Percentiles rank a stretch among this genome's conserved stretches.
Conservation (phyloP, 2,329 filamentous ascomycete species). For the Raffaelea albimanens region DNA sequence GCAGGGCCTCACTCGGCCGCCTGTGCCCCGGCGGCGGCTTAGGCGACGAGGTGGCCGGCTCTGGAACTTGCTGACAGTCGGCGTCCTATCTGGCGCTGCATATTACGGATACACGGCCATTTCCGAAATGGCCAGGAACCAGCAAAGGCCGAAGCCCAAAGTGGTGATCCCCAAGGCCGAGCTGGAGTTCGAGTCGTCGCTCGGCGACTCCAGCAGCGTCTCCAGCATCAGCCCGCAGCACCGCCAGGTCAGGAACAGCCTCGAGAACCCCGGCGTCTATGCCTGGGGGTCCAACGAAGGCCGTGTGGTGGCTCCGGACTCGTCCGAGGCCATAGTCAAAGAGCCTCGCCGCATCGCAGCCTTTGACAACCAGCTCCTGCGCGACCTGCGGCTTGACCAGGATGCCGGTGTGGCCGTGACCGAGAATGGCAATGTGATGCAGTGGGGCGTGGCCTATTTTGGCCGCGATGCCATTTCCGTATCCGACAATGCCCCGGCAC, state of each 20-base stretch:
- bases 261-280: conserved; percentile 79
- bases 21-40: not conserved
- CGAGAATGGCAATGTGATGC: conserved; percentile 78
- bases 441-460: conserved; percentile 74
- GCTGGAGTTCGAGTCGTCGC: conserved; percentile 53
- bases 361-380: conserved; percentile 75
- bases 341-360: conserved; percentile 66
- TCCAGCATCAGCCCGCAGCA: conserved; percentile 68
- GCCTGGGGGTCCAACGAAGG: conserved; percentile 86
- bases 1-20: not conserved
- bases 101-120: conserved; percentile 19
- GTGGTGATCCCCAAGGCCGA: conserved; percentile 29
- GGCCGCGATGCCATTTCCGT: not conserved
- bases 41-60: not conserved
- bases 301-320: conserved; percentile 76
- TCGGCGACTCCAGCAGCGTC: not conserved
- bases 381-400: conserved; percentile 78
- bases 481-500: conserved; percentile 22
- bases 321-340: conserved; percentile 69
- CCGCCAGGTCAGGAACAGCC: conserved; percentile 75
- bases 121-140: conserved; percentile 8
- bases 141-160: not conserved
- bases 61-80: conserved; percentile 9
- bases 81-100: conserved; percentile 12
- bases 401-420: conserved; percentile 79